Evolutionary conservation across 2,329 filamentous ascomycete genomes (phyloP).

Genomic region (Phoma herbarum): DNA sequence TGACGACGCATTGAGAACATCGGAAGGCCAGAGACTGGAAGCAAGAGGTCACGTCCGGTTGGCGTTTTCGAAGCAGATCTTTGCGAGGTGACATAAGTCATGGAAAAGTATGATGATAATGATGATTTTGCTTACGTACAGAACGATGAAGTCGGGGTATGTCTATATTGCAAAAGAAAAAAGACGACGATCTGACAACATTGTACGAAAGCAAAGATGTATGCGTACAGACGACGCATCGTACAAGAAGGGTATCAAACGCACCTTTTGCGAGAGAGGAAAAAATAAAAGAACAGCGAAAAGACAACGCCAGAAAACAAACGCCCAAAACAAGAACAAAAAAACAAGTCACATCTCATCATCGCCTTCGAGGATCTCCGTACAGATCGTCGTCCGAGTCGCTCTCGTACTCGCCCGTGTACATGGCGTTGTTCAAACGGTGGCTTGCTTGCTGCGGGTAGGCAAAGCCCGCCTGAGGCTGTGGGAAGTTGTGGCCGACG

Average conservation of each 20-base stretch:
- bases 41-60: no score
- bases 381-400: conserved; percentile 11
- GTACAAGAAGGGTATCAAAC: background rate
- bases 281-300: no score
- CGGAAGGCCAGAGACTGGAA: no score
- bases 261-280: no score
- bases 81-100: no score
- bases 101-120: no score
- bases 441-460: conserved; percentile 27
- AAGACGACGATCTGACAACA: background rate
- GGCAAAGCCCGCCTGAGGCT: conserved; percentile 4
- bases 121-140: background rate
- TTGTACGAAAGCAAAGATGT: background rate
- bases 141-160: conserved; percentile 11
- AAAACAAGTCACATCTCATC: background rate
- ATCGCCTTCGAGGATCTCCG: background rate
- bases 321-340: background rate
- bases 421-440: conserved; percentile 26
- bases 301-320: background rate
- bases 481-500: conserved; percentile 12
- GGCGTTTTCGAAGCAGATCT: no score
- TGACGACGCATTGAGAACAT: no score
- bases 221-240: background rate
- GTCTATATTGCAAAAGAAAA: background rate
- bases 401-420: conserved; percentile 27